Percentiles rank a stretch among this genome's conserved stretches.
phyloP scores from a whole-genome alignment of 345 rosid species.

The Eucalyptus paniculata region DNA sequence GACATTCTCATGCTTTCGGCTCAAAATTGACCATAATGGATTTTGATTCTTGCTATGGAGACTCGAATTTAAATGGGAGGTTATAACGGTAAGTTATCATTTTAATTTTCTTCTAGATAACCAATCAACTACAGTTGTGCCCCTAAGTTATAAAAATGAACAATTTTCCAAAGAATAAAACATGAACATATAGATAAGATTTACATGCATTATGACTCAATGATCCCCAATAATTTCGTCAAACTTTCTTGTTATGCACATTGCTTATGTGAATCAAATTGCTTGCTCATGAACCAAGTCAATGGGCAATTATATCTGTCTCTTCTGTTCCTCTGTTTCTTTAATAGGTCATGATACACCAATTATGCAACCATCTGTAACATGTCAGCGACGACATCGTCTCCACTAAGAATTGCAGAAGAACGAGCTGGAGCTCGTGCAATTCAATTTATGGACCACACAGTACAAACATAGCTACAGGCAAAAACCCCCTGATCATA shows the following conservation, averaged over 20 bases:
- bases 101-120: fast-evolving
- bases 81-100: neutral
- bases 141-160: neutral
- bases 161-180: neutral
- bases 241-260: neutral
- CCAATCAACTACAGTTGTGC: fast-evolving
- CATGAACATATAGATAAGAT: neutral
- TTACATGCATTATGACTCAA: neutral
- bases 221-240: neutral
- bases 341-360: neutral
- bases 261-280: neutral
- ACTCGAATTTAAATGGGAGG: neutral
- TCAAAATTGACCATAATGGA: neutral
- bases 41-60: neutral
- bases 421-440: neutral
- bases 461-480: neutral
- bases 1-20: neutral
- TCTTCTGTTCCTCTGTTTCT: neutral
- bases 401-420: neutral
- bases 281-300: neutral
- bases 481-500: neutral
- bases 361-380: neutral
- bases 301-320: neutral
- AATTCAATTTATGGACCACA: neutral
- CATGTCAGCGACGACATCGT: neutral